Conservation (phyloP, 1,284 basidiomycete genomes). For the Puccinia hordei region DNA sequence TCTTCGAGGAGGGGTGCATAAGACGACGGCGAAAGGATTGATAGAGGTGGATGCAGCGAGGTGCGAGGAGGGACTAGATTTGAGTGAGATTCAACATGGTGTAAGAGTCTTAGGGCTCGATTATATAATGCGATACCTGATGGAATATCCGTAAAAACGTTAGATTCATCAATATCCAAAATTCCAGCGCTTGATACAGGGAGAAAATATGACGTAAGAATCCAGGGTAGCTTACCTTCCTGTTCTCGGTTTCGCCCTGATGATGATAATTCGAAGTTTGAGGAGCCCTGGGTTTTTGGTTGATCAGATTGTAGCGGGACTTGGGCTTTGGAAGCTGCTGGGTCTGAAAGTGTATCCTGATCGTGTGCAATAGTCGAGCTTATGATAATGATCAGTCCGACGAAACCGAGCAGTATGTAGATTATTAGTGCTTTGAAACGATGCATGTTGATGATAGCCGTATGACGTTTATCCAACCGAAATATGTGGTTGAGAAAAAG, state of each 20-base stretch:
- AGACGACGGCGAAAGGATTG: constrained; percentile 40
- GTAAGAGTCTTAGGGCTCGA: constrained; percentile 41
- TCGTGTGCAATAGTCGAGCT: constrained; percentile 21
- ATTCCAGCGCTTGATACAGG: background rate
- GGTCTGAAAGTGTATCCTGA: constrained; percentile 10
- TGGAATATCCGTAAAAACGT: background rate
- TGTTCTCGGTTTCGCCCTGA: constrained; percentile 21
- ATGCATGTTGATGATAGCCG: background rate
- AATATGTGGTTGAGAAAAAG: background rate
- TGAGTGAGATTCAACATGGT: constrained; percentile 48
- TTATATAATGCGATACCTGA: constrained; percentile 42
- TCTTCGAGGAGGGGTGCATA: constrained; percentile 42
- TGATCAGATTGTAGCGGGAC: background rate
- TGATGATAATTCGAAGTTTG: constrained; percentile 8
- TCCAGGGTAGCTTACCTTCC: constrained; percentile 5
- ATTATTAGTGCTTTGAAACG: constrained; percentile 21
- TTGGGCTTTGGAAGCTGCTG: background rate
- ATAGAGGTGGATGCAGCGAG: constrained; percentile 34
- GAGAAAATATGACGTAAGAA: background rate
- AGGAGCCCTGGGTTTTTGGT: constrained; percentile 9
- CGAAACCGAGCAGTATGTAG: background rate
- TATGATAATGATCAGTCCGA: constrained; percentile 17
- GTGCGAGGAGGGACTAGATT: constrained; percentile 34
- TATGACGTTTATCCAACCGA: constrained; percentile 6
- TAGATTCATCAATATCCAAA: background rate